A percentile compares a stretch with the other conserved stretches of the same genome.
phyloP scores from a whole-genome alignment of 1,284 basidiomycete species.

The Ustilago curta region DNA sequence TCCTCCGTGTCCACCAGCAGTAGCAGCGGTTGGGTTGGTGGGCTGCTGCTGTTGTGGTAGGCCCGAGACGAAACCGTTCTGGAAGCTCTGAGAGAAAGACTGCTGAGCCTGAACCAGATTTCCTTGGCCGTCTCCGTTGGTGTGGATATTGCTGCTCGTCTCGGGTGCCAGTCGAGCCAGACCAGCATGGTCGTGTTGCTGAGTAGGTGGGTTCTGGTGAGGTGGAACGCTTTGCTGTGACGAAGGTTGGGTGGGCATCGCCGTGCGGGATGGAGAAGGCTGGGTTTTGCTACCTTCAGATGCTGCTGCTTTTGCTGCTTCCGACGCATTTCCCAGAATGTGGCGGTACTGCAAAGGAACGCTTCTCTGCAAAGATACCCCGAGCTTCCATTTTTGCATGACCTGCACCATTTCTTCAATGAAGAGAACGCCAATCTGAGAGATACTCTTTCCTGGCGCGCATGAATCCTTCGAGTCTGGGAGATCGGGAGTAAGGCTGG shows the following conservation, averaged over 20 bases:
- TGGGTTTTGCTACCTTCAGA: background rate
- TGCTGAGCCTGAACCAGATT: conserved; percentile 20
- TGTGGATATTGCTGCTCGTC: background rate
- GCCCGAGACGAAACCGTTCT: conserved; percentile 22
- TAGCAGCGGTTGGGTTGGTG: background rate
- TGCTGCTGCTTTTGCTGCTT: background rate
- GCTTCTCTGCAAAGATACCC: conserved; percentile 27
- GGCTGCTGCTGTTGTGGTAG: conserved; percentile 15
- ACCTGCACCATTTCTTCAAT: conserved; percentile 48
- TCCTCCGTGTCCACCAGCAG: conserved; percentile 22
- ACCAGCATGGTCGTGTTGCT: background rate
- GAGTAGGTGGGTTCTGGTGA: background rate
- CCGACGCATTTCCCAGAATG: conserved; percentile 14
- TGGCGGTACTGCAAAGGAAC: conserved; percentile 31
- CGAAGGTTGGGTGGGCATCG: background rate
- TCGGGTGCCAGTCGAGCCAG: background rate
- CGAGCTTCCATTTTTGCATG: conserved; percentile 53
- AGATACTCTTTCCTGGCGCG: conserved; percentile 34
- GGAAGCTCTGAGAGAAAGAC: conserved; percentile 22
- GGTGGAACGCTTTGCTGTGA: background rate
- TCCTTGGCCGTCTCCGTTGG: conserved; percentile 4
- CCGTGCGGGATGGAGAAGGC: background rate
- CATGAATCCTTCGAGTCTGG: conserved; percentile 13
- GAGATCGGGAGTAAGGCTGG: conserved; percentile 24
- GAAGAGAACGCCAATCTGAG: conserved; percentile 46